Base-by-base conservation (phyloP, 176 grass and related monocot species). In the Pontederia crassipes region DNA sequence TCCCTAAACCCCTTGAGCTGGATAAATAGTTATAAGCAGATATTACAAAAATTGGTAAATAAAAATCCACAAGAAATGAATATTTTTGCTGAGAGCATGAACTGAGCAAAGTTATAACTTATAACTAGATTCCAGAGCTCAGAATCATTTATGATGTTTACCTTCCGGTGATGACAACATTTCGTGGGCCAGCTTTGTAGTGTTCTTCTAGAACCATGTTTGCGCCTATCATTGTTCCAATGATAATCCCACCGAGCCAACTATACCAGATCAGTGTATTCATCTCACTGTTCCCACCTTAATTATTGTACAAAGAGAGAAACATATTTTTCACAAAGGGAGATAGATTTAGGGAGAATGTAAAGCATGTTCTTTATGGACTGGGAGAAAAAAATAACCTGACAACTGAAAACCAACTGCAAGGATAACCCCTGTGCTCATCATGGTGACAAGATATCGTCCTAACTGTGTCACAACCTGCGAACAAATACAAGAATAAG, bases 111-210 rank as follows among this genome's bases (percentile, higher is more conserved):
- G 4, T 5, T 7, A 57, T n/a, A 55, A 11, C 55, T 5, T 7
- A 57, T n/a, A 55, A 11, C 55, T 55, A 17, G 18, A 18, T 16
- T 45, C 17, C 27, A 7, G 18, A 12, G 17, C 18, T 45, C 54
- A 56, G 8, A 60, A 55, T 49, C 7, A 55, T 60, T 28, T 15
- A 16, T 50, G 16, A 0, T 8, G 13, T 9, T 48, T 81, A 98
- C 94, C 94, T 92, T 75, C 94, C 94, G 12, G 94, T 98, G 74
- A 98, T 98, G 68, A 98, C 84, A 66, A 98, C 76, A 73, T 98
- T 98, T 49, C 94, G 81, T 45, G 88, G 94, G 58, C 94, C 94
- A 77, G 94, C 76, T 89, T 83, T 98, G 72, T 84, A 92, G 40
- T 89, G 88, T 74, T 93, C 85, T 79, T 98, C 94, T 49, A 98